Conservation (phyloP, 768 basidiomycete species). For the Exidia glandulosa region DNA sequence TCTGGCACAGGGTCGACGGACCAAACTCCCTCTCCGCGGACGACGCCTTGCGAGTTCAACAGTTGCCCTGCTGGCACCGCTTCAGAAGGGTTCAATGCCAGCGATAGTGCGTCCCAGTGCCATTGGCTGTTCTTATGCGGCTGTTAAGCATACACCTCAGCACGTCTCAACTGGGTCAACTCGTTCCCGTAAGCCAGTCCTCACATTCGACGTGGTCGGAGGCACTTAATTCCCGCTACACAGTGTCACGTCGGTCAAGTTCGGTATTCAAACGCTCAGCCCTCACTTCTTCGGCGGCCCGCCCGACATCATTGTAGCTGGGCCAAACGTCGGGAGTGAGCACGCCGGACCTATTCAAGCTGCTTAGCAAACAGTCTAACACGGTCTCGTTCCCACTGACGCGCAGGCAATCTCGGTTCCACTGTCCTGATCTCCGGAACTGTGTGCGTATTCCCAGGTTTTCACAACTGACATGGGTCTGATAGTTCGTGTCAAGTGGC, state of each 20-base stretch:
- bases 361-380: background rate
- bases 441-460: constrained; percentile 20
- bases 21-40: constrained; percentile 17
- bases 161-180: constrained; percentile 33
- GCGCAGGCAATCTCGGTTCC: constrained; percentile 18
- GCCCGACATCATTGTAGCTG: constrained; percentile 36
- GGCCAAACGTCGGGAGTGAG: constrained; percentile 36
- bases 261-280: constrained; percentile 35
- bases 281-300: constrained; percentile 27
- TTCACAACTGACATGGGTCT: constrained; percentile 13
- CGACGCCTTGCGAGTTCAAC: constrained; percentile 29
- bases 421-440: constrained; percentile 29
- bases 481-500: constrained; percentile 26
- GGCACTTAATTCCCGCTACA: background rate
- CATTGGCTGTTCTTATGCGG: background rate
- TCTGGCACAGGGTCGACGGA: constrained; percentile 37
- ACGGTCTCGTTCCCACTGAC: background rate
- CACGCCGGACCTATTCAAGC: background rate
- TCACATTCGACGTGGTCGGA: background rate
- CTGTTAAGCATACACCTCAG: constrained; percentile 9
- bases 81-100: constrained; percentile 31
- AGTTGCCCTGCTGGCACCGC: constrained; percentile 32
- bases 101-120: constrained; percentile 18
- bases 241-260: constrained; percentile 28
- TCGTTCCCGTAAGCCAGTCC: constrained; percentile 22